These are phyloP conservation scores for Leccinum glutinopallens DNA, from an alignment of 1,284 basidiomycete genomes.

Conservation along the genomic window DNA sequence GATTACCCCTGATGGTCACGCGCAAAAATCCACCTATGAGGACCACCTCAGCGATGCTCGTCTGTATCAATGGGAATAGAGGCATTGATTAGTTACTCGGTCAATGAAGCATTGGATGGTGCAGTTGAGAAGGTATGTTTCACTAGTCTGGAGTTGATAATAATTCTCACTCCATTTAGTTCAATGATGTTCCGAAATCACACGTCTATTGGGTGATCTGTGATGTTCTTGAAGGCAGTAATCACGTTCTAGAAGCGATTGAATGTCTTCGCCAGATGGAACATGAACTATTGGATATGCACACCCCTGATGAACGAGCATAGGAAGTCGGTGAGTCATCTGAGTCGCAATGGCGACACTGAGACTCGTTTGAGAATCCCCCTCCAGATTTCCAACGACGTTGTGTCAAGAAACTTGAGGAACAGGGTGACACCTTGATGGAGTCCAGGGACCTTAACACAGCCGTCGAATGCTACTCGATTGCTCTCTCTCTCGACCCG, in stretches of 20 bases:
- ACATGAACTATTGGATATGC: not conserved
- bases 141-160: too few species aligned
- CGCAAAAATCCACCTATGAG: conserved; percentile 3
- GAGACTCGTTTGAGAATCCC: not conserved
- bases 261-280: not conserved
- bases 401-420: not conserved
- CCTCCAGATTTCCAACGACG: not conserved
- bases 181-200: too few species aligned
- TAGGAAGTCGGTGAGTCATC: not conserved
- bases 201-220: too few species aligned
- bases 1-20: not conserved
- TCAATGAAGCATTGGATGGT: not conserved
- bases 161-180: too few species aligned
- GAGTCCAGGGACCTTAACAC: not conserved
- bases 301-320: not conserved
- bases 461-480: not conserved
- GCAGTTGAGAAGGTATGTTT: too few species aligned
- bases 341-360: not conserved
- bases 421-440: not conserved
- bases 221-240: too few species aligned
- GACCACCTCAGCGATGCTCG: not conserved
- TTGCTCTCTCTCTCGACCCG: not conserved
- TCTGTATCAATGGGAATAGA: not conserved
- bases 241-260: too few species aligned
- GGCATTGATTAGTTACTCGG: not conserved